These are phyloP conservation scores for Leptographium procerum DNA, from an alignment of 2,329 filamentous ascomycete species.

Conservation along the genomic window DNA sequence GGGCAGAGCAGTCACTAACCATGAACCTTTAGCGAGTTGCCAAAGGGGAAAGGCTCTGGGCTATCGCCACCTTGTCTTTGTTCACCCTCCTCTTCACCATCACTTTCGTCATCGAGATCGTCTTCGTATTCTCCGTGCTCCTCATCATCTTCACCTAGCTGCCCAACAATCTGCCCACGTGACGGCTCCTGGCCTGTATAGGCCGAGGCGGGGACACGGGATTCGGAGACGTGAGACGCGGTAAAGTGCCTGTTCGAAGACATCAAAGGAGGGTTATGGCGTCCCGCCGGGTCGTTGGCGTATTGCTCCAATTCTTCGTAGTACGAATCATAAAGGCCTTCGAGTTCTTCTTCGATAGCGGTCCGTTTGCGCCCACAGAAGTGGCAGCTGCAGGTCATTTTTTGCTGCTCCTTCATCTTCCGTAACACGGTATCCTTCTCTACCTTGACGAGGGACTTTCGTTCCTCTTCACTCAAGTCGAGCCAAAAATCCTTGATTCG, in stretches of 20 bases:
- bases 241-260: constrained; percentile 54
- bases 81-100: constrained; percentile 58
- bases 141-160: constrained; percentile 45
- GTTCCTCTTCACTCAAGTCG: constrained; percentile 83
- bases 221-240: constrained; percentile 40
- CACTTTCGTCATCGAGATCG: constrained; percentile 45
- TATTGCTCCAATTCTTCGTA: constrained; percentile 98
- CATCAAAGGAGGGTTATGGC: constrained; percentile 61
- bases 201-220: constrained; percentile 45
- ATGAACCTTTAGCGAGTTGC: constrained; percentile 92
- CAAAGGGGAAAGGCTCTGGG: constrained; percentile 91
- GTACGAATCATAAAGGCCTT: constrained; percentile 96
- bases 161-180: constrained; percentile 61
- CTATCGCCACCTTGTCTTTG: constrained; percentile 52
- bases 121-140: constrained; percentile 40
- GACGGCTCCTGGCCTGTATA: constrained; percentile 59
- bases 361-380: constrained; percentile 94
- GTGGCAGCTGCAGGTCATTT: constrained; percentile 96
- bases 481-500: constrained; percentile 99
- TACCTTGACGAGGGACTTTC: constrained; percentile 90
- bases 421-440: constrained; percentile 96
- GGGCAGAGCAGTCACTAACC: constrained; percentile 31
- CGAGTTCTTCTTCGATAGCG: constrained; percentile 94
- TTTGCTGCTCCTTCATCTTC: constrained; percentile 99
- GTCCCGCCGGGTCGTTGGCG: constrained; percentile 56